phyloP scores from a whole-genome alignment of 345 rosid genomes.

The Citrus maxima region DNA sequence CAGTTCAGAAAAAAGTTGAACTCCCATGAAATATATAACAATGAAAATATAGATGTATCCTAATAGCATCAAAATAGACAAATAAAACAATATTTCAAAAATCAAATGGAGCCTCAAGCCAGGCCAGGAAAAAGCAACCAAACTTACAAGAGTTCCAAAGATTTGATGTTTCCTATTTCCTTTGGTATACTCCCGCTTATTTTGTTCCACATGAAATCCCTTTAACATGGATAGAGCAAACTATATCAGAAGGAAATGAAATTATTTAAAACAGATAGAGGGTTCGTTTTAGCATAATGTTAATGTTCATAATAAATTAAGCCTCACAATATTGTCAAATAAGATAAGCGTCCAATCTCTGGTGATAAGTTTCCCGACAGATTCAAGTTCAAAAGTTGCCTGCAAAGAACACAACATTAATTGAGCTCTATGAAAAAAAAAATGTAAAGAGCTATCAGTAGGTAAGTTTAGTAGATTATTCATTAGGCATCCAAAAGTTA shows the following conservation, averaged over 20 bases:
- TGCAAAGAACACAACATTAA: slow-evolving; percentile 27
- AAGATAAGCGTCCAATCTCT: slow-evolving; percentile 64
- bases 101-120: neutral
- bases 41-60: neutral
- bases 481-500: neutral
- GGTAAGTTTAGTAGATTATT: neutral
- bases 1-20: neutral
- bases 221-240: slow-evolving; percentile 25
- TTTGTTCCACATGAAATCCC: slow-evolving; percentile 98
- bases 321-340: slow-evolving; percentile 64
- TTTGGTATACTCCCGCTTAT: slow-evolving; percentile 80
- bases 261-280: neutral
- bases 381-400: slow-evolving; percentile 78
- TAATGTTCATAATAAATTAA: neutral
- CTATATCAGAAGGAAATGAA: slow-evolving; percentile 7
- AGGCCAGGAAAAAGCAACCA: slow-evolving; percentile 3
- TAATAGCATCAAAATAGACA: neutral
- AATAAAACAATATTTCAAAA: neutral
- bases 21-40: neutral
- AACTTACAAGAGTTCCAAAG: slow-evolving; percentile 85
- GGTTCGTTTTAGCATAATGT: neutral
- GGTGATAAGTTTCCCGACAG: slow-evolving; percentile 81
- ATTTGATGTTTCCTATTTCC: slow-evolving; percentile 76
- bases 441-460: neutral
- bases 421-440: neutral